Conservation (phyloP, 352 stramenopile species). For the Globisporangium takayamanum region DNA sequence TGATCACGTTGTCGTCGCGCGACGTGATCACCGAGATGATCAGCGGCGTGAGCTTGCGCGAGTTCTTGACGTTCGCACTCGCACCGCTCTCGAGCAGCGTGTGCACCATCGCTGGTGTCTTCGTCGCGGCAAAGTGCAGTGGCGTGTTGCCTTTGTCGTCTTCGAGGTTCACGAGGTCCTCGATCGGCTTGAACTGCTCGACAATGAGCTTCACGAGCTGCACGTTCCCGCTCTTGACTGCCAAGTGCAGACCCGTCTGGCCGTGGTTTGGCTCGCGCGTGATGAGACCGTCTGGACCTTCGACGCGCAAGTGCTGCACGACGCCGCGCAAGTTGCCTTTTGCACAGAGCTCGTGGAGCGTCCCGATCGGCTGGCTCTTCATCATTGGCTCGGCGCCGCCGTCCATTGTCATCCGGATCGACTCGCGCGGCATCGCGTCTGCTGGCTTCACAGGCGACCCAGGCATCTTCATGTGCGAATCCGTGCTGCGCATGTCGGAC, state of each 20-base stretch:
- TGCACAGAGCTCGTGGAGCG: constrained; percentile 67
- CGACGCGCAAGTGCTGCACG: constrained; percentile 68
- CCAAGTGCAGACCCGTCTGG: constrained; percentile 74
- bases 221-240: constrained; percentile 79
- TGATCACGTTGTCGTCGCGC: constrained; percentile 75
- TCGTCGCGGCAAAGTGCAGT: constrained; percentile 83
- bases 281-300: constrained; percentile 57
- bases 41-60: constrained; percentile 74
- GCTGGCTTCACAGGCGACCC: constrained; percentile 11
- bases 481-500: constrained; percentile 21
- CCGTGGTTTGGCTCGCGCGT: constrained; percentile 80
- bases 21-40: constrained; percentile 88
- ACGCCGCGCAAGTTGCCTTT: constrained; percentile 78
- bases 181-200: constrained; percentile 71
- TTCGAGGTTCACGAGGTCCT: constrained; percentile 79
- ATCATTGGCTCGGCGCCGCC: constrained; percentile 55
- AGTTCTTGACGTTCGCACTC: constrained; percentile 85
- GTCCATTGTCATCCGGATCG: constrained; percentile 68
- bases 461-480: constrained; percentile 10
- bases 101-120: constrained; percentile 80
- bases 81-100: constrained; percentile 69
- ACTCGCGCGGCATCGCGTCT: constrained; percentile 41
- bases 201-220: constrained; percentile 78
- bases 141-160: constrained; percentile 87
- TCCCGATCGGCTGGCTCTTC: constrained; percentile 75